A percentile compares a stretch with the other conserved stretches of the same genome.
These are phyloP conservation scores for Penicillium sclerotiorum DNA, from an alignment of 2,329 filamentous ascomycete genomes.

Conservation along the genomic window DNA sequence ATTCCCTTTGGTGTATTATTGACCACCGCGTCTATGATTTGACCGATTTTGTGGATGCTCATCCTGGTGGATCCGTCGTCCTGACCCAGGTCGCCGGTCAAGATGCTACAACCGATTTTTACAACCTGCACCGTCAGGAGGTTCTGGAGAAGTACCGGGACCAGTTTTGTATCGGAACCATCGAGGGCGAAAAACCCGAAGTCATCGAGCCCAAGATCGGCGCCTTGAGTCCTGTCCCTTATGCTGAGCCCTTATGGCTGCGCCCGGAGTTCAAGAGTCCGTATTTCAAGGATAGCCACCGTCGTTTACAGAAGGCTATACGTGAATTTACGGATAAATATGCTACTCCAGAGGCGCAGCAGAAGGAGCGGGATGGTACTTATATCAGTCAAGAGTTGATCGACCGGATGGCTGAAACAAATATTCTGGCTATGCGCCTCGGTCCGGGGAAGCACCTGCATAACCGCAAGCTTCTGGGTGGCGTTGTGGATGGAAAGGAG, in stretches of 20 bases:
- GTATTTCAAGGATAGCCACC: conserved; percentile 78
- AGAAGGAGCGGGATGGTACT: conserved; percentile 73
- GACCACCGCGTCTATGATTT: conserved; percentile 87
- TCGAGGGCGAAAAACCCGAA: conserved; percentile 74
- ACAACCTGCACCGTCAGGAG: conserved; percentile 90
- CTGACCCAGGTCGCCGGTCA: conserved; percentile 77
- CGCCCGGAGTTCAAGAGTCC: conserved; percentile 74
- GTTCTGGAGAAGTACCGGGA: conserved; percentile 78
- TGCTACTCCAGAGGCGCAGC: conserved; percentile 72
- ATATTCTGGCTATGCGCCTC: conserved; percentile 78
- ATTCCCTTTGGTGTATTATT: conserved; percentile 80
- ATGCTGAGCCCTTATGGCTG: conserved; percentile 84
- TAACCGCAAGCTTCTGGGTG: conserved; percentile 67
- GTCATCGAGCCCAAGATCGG: conserved; percentile 70
- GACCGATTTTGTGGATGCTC: conserved; percentile 80
- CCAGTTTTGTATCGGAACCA: conserved; percentile 71
- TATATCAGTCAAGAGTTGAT: conserved; percentile 72
- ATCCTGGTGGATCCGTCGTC: conserved; percentile 80
- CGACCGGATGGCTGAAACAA: conserved; percentile 73
- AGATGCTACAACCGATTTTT: conserved; percentile 81
- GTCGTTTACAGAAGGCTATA: conserved; percentile 67
- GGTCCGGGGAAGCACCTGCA: conserved; percentile 82
- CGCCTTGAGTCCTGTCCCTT: conserved; percentile 75
- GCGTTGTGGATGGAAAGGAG: conserved; percentile 73
- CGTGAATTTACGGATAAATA: conserved; percentile 73